Evolutionary conservation across 805 yeast genomes (phyloP), one percentile per base, ranked within the genome.

Genomic region (Teunomyces pallodes): DNA sequence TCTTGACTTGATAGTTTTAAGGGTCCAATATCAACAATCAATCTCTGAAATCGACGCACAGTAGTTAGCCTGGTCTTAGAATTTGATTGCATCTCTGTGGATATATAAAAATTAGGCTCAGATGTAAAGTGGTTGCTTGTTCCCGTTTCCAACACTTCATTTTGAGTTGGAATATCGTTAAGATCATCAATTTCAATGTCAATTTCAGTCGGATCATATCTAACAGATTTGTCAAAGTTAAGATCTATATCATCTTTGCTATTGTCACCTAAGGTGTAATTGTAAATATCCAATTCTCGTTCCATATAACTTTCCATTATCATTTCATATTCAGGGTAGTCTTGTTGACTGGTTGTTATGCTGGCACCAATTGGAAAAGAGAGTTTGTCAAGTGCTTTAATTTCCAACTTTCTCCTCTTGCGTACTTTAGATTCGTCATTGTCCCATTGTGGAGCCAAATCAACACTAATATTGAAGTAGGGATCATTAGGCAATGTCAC

Each of bases 151-250:
- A 6, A 10, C 3, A 10, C n/a, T n/a, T 30, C 38, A 10, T 17
- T 17, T 26, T 24, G 41, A 5, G 26, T 38, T 14, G 41, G 41
- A 38, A 36, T 30, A 36, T 30, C 43, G 14, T 29, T 27, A 10
- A 36, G 36, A 14, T 38, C 46, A 14, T 36, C 32, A 5, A 14
- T 14, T 2, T 36, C 4, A 53, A 56, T 28, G 30, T 65, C 29
- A 62, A 60, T 41, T 66, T 67, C 24, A 62, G 65, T 43, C 66
- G 70, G 9, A 60, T 65, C 47, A 14, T 47, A 20, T 12, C 8
- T 26, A 16, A 38, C 27, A 3, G 41, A 13, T 12, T 38, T 38
- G 41, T 38, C 45, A 27, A 52, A 47, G 27, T 50, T 46, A 39
- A 53, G 42, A 7, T 44, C 47, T 14, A 39, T 14, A 38, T 4